Evolutionary conservation across 106 monocot genomes (phyloP), one percentile per base, ranked within the genome.

Genomic region (Dendrobium officinale): DNA sequence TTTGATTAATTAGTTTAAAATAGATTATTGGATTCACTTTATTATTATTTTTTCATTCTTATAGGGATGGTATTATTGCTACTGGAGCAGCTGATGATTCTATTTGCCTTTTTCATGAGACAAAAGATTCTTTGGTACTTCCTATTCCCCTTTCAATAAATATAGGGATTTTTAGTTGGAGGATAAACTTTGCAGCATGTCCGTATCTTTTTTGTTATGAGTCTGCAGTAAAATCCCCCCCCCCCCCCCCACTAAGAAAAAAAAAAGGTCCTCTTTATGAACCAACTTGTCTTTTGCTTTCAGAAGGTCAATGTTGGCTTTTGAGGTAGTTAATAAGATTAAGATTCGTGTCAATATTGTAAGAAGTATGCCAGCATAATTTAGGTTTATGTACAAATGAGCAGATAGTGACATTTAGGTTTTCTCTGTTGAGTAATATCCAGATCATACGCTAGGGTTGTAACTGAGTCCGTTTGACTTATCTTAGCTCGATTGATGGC

Each of bases 61-160:
- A 17, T 86, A 92, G 93, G 58, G 87, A 87, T 64, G 91, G 85
- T 77, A 64, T 93, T 44, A 91, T 93, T 80, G 91, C 89, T 51
- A 93, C 85, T 85, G 93, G 90, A 78, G 93, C 91, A 79, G 87
- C 84, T 78, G 93, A 93, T 86, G 93, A 93, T 86, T 81, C 88
- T 76, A 82, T 93, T 3, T 80, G 93, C 56, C 85, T 93, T 74
- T 93, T 93, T 85, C 37, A 79, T 42, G 91, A 89, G 85, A 79
- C 59, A 40, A 82, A 87, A 75, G 81, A 84, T 51, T 67, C 66
- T n/a, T 64, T 44, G 88, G 93, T 91, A 90, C 10, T 42, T 27
- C 54, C 42, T 17, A 61, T 59, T 48, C 3, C 26, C 42, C 27
- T 66, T 47, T 83, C 5, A 70, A 11, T 45, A 37, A 9, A 75